phyloP scores from a whole-genome alignment of 2,329 filamentous ascomycete genomes.

The Nemania serpens region DNA sequence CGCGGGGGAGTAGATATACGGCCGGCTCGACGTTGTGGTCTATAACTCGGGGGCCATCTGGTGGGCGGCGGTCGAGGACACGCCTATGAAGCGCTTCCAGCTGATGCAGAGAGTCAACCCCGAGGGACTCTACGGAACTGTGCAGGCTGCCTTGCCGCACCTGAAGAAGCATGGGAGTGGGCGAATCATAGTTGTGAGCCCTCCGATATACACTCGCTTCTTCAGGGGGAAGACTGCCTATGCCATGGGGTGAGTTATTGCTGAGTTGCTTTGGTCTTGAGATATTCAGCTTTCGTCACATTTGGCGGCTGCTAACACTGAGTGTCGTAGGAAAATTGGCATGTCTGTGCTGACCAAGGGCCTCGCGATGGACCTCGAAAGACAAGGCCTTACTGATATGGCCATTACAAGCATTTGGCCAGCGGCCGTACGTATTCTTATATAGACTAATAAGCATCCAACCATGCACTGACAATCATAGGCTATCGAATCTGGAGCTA shows the following conservation, averaged over 20 bases:
- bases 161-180: slow-evolving; percentile 62
- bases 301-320: no score
- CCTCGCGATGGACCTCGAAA: slow-evolving; percentile 77
- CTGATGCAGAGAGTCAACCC: slow-evolving; percentile 77
- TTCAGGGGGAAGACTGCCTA: slow-evolving; percentile 87
- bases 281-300: no score
- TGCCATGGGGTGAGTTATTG: slow-evolving; percentile 57
- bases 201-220: slow-evolving; percentile 84
- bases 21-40: slow-evolving; percentile 72
- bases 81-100: slow-evolving; percentile 75
- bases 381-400: slow-evolving; percentile 69
- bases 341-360: slow-evolving; percentile 85
- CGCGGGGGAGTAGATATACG: slow-evolving; percentile 52
- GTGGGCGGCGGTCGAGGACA: slow-evolving; percentile 77
- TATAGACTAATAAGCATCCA: background rate
- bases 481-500: slow-evolving; percentile 65
- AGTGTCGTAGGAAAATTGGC: slow-evolving; percentile 61
- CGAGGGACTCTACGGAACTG: slow-evolving; percentile 73
- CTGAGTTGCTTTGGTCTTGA: no score
- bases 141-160: slow-evolving; percentile 72
- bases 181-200: slow-evolving; percentile 77
- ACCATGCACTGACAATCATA: slow-evolving; percentile 23
- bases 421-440: slow-evolving; percentile 61
- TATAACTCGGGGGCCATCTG: slow-evolving; percentile 88
- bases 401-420: slow-evolving; percentile 85